Evolutionary conservation across 2,329 filamentous ascomycete species (phyloP).

Genomic region (Ophiosphaerella herpotricha): DNA sequence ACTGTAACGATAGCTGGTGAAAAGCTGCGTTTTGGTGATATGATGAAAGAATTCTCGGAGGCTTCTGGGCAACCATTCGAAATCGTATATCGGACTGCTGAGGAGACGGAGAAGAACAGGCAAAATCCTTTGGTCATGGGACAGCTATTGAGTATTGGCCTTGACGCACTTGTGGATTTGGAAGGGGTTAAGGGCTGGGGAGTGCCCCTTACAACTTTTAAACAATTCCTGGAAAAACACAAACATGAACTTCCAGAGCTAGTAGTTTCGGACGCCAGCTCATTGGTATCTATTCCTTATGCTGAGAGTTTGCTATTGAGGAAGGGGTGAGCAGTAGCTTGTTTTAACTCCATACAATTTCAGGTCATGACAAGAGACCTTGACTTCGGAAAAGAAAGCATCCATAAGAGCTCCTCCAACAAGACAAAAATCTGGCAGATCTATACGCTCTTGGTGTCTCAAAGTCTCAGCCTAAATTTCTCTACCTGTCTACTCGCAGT

Average conservation of each 20-base stretch:
- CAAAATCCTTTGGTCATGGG: conserved; percentile 41
- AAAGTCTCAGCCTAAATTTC: too few species aligned
- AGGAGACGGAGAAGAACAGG: conserved; percentile 44
- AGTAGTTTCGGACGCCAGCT: neutral
- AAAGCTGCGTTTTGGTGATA: conserved; percentile 41
- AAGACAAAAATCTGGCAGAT: too few species aligned
- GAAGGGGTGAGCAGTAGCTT: neutral
- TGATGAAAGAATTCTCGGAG: conserved; percentile 45
- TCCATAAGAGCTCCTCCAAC: too few species aligned
- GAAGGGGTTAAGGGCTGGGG: conserved; percentile 43
- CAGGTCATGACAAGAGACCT: too few species aligned
- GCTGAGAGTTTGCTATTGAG: neutral
- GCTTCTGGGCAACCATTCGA: conserved; percentile 43
- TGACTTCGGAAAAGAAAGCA: too few species aligned
- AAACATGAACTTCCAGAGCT: conserved; percentile 7
- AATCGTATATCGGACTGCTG: conserved; percentile 47
- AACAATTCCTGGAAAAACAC: conserved; percentile 42
- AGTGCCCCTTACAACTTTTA: conserved; percentile 51
- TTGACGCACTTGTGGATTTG: conserved; percentile 44
- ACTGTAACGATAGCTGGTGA: conserved; percentile 52
- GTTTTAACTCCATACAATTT: neutral
- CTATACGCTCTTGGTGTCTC: too few species aligned
- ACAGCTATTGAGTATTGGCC: conserved; percentile 8
- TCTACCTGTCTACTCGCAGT: too few species aligned
- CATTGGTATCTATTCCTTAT: neutral